These are phyloP conservation scores for Fusarium nanum DNA, from an alignment of 2,329 filamentous ascomycete genomes.

Conservation along the genomic window DNA sequence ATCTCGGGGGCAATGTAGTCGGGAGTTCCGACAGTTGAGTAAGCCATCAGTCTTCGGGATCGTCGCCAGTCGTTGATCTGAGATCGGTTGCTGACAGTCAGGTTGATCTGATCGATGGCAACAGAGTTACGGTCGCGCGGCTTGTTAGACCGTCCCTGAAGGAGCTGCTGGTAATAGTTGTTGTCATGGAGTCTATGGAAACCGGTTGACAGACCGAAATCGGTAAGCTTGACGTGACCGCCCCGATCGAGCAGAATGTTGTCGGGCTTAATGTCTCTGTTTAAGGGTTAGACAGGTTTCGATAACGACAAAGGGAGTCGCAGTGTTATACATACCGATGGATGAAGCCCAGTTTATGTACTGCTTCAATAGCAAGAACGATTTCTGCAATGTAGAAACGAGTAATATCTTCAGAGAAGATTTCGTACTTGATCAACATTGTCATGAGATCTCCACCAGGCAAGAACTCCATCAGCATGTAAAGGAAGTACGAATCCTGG, in stretches of 20 bases:
- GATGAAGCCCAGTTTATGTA: constrained; percentile 97
- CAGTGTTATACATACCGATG: constrained; percentile 78
- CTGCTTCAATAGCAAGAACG: constrained; percentile 96
- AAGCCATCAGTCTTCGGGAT: constrained; percentile 93
- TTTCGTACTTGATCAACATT: constrained; percentile 99
- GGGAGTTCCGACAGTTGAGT: constrained; percentile 96
- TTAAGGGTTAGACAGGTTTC: constrained; percentile 26
- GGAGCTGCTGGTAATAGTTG: constrained; percentile 96
- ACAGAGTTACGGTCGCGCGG: constrained; percentile 90
- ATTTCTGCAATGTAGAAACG: constrained; percentile 99
- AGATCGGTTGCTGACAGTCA: constrained; percentile 96
- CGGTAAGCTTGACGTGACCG: constrained; percentile 97
- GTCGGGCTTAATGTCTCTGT: constrained; percentile 97
- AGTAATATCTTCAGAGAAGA: constrained; percentile 98
- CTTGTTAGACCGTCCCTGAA: constrained; percentile 80
- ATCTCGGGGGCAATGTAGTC: constrained; percentile 99
- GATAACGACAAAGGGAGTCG: neutral
- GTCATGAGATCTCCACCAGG: constrained; percentile 99
- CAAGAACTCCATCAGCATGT: constrained; percentile 99
- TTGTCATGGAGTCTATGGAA: constrained; percentile 99
- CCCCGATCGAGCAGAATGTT: constrained; percentile 96
- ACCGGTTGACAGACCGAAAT: constrained; percentile 96
- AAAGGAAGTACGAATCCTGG: constrained; percentile 94
- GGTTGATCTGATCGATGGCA: constrained; percentile 95
- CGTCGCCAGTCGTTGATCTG: constrained; percentile 99